These are phyloP conservation scores for Prunus fruticosa DNA, from an alignment of 306 rosid species.

Conservation along the genomic window DNA sequence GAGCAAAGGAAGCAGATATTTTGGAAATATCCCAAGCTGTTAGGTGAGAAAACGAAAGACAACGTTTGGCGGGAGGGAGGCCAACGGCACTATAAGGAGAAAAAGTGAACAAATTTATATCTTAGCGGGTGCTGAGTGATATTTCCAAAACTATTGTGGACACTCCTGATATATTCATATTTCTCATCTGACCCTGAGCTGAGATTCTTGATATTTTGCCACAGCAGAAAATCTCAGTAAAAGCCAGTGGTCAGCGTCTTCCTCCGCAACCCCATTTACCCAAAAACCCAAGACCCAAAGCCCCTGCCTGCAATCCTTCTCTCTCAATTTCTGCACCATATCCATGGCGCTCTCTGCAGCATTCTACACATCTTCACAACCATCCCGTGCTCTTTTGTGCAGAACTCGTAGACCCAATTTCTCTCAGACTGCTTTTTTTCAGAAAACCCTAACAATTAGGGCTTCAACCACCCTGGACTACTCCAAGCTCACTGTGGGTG, in stretches of 20 bases:
- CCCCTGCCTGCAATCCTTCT: constrained; percentile 28
- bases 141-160: constrained; percentile 1
- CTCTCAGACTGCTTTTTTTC: constrained; percentile 29
- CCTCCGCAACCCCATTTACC: constrained; percentile 6
- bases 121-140: not conserved
- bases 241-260: constrained; percentile 31
- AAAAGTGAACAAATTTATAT: not conserved
- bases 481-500: constrained; percentile 57
- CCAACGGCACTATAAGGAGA: not conserved
- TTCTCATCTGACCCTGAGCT: not conserved
- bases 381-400: constrained; percentile 30
- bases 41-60: not conserved
- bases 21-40: not conserved
- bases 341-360: constrained; percentile 69
- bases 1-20: not conserved
- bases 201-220: not conserved
- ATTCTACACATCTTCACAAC: constrained; percentile 48
- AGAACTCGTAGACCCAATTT: constrained; percentile 42
- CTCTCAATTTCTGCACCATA: constrained; percentile 21
- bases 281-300: not conserved
- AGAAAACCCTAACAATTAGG: constrained; percentile 43
- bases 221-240: constrained; percentile 10
- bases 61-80: not conserved
- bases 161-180: not conserved
- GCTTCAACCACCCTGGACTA: constrained; percentile 75